phyloP scores from a whole-genome alignment of 2,329 filamentous ascomycete species.

The Fusarium xylarioides region DNA sequence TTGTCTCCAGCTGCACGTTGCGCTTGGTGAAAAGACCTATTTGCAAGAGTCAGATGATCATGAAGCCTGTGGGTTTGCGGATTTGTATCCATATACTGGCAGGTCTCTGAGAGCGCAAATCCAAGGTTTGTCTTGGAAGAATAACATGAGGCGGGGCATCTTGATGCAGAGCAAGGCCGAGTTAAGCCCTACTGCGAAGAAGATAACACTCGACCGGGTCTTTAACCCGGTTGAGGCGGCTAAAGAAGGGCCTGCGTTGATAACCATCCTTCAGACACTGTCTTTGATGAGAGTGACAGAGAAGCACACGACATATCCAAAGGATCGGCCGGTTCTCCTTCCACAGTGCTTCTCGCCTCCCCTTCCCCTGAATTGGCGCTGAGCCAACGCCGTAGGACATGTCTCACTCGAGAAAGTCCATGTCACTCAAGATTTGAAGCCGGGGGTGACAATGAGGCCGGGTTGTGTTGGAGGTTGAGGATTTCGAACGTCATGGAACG shows the following conservation, averaged over 20 bases:
- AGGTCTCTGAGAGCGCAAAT: neutral
- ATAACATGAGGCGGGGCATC: slow-evolving; percentile 2
- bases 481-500: slow-evolving; percentile 23
- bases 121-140: neutral
- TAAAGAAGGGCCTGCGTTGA: slow-evolving; percentile 4
- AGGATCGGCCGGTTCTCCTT: slow-evolving; percentile 12
- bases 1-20: slow-evolving; percentile 4
- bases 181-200: neutral
- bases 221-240: slow-evolving; percentile 1
- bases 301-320: slow-evolving; percentile 33
- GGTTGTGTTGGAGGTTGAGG: slow-evolving; percentile 20
- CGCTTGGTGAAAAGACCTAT: slow-evolving; percentile 16
- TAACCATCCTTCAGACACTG: slow-evolving; percentile 1
- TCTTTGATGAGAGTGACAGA: neutral
- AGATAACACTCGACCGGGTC: slow-evolving; percentile 9
- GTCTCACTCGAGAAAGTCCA: slow-evolving; percentile 21
- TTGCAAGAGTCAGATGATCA: slow-evolving; percentile 24
- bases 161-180: neutral
- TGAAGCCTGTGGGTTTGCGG: slow-evolving; percentile 12
- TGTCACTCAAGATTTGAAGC: slow-evolving; percentile 2
- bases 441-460: neutral
- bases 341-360: slow-evolving; percentile 10
- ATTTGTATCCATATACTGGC: slow-evolving; percentile 25
- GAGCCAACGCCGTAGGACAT: slow-evolving; percentile 5
- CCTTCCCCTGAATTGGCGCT: slow-evolving; percentile 31